These are phyloP conservation scores for Sarocladium oryzae DNA, from an alignment of 2,329 filamentous ascomycete genomes.

Conservation along the genomic window DNA sequence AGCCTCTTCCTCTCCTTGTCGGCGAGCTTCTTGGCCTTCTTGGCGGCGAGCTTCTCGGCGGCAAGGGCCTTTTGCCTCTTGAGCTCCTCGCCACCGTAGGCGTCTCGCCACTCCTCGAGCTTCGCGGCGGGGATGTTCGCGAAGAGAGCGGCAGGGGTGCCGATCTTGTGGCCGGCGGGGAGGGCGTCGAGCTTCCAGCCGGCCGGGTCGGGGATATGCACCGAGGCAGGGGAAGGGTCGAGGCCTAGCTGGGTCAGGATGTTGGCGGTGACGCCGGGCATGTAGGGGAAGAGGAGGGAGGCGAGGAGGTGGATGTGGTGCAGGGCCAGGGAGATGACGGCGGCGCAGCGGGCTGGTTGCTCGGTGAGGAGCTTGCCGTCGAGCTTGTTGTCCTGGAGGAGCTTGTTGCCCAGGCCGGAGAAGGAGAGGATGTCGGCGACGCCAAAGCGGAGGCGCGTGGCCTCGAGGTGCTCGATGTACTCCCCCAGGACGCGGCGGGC, in stretches of 20 bases:
- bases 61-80: constrained; percentile 63
- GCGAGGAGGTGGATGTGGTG: constrained; percentile 81
- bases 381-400: constrained; percentile 45
- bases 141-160: constrained; percentile 73
- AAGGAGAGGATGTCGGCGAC: constrained; percentile 61
- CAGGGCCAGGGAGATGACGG: constrained; percentile 69
- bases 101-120: constrained; percentile 74
- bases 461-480: constrained; percentile 64
- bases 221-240: constrained; percentile 38
- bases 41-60: constrained; percentile 42
- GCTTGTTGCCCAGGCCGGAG: constrained; percentile 48
- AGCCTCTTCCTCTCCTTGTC: constrained; percentile 44
- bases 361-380: constrained; percentile 50
- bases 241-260: constrained; percentile 67
- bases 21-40: constrained; percentile 43
- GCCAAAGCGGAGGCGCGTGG: constrained; percentile 62
- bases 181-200: constrained; percentile 57
- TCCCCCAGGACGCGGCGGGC: constrained; percentile 60
- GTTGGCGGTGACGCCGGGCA: constrained; percentile 68
- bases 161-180: constrained; percentile 71
- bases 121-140: constrained; percentile 76
- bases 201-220: constrained; percentile 50
- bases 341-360: constrained; percentile 46
- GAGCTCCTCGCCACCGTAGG: constrained; percentile 59
- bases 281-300: constrained; percentile 73